Base-by-base conservation (phyloP, 176 grass and related monocot species). In the Cenchrus americanus region DNA sequence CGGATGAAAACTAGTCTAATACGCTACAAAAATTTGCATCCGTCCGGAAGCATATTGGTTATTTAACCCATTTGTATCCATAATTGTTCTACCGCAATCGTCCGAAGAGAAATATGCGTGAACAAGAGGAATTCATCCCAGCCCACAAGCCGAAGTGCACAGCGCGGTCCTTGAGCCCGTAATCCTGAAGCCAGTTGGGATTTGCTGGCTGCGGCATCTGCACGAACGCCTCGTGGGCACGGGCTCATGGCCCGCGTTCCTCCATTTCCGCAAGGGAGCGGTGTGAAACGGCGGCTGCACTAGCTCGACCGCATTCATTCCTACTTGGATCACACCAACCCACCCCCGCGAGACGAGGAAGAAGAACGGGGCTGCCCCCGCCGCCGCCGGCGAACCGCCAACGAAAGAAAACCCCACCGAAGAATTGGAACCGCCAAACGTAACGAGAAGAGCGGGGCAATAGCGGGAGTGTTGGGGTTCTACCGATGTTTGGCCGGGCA, bases 171-270 rank as follows among this genome's bases (percentile, higher is more conserved):
- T 49, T 7, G 69, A 48, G 17, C 52, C 3, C 52, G 12, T 55
- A 55, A 55, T 19, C 53, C 17, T 55, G 53, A 17, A 40, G 40
- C 64, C 64, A 68, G 65, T 11, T 19, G 42, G 15, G 32, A 66
- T 41, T 3, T 43, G 8, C 34, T 12, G 48, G 6, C 7, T 21
- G 77, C 27, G 10, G 5, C 61, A 52, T 53, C 40, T 66, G 11
- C 62, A 80, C 62, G 77, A 80, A 80, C 12, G 53, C 18, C 62
- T 53, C 10, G 62, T 6, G 48, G n/a, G n/a, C n/a, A n/a, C n/a
- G n/a, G n/a, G n/a, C n/a, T n/a, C n/a, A n/a, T n/a, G n/a, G n/a
- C n/a, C n/a, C n/a, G n/a, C n/a, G n/a, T n/a, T n/a, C n/a, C n/a
- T n/a, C n/a, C n/a, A n/a, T n/a, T n/a, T n/a, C n/a, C n/a, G n/a